phyloP scores from a whole-genome alignment of 352 stramenopile species.

The Elongisporangium undulatum region DNA sequence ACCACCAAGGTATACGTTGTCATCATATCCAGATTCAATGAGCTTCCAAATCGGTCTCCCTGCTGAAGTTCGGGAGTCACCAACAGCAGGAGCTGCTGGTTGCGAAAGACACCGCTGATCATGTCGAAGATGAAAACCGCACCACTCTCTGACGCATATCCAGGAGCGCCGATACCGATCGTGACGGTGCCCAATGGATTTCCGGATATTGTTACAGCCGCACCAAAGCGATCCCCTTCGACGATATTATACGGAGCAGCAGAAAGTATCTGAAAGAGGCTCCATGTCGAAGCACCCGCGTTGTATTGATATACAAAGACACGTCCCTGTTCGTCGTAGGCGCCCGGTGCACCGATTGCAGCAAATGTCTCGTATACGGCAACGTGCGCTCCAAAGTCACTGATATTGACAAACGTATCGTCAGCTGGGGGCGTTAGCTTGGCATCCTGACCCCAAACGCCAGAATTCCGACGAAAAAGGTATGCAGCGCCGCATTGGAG shows the following conservation, averaged over 20 bases:
- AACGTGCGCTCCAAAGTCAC: slow-evolving; percentile 55
- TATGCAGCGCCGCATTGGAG: slow-evolving; percentile 70
- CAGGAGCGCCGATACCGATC: slow-evolving; percentile 64
- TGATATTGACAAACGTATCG: slow-evolving; percentile 28
- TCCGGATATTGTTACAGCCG: slow-evolving; percentile 57
- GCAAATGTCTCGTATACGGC: slow-evolving; percentile 46
- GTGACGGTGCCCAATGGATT: slow-evolving; percentile 30
- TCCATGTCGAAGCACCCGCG: slow-evolving; percentile 26
- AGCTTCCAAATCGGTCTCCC: slow-evolving; percentile 66
- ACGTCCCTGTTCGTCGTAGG: slow-evolving; percentile 48
- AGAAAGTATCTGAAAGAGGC: slow-evolving; percentile 64
- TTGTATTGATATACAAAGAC: slow-evolving; percentile 79
- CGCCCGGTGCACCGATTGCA: slow-evolving; percentile 53
- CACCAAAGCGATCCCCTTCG: slow-evolving; percentile 62
- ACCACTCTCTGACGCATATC: slow-evolving; percentile 42
- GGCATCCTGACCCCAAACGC: slow-evolving; percentile 45
- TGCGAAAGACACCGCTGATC: slow-evolving; percentile 49
- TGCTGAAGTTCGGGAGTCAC: slow-evolving; percentile 31
- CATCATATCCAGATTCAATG: slow-evolving; percentile 67
- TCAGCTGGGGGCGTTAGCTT: slow-evolving; percentile 48
- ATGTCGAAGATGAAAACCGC: slow-evolving; percentile 80
- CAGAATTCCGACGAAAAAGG: slow-evolving; percentile 37
- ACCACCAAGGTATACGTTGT: slow-evolving; percentile 69
- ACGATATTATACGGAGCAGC: slow-evolving; percentile 35
- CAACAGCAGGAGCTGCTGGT: slow-evolving; percentile 57